Conservation (phyloP, 345 rosid genomes). For the Gynandropsis gynandra region DNA sequence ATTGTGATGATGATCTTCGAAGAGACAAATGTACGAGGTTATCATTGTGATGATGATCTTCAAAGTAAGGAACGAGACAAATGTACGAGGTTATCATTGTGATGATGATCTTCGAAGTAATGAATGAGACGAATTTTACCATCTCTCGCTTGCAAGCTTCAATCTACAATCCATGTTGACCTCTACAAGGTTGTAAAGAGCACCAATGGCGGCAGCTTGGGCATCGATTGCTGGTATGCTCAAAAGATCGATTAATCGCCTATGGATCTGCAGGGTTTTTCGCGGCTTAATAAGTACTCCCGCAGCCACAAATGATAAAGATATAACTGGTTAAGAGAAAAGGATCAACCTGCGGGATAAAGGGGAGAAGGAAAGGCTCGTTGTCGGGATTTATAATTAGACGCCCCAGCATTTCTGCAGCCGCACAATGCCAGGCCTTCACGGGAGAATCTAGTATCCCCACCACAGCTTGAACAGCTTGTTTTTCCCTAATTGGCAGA, state of each 20-base stretch:
- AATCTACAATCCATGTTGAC: conserved; percentile 93
- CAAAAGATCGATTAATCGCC: conserved; percentile 78
- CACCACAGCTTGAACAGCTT: conserved; percentile 84
- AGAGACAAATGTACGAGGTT: neutral
- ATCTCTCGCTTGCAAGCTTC: conserved; percentile 96
- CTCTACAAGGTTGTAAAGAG: conserved; percentile 89
- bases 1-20: neutral
- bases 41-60: neutral
- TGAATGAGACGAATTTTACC: conserved; percentile 33
- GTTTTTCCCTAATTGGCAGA: conserved; percentile 57
- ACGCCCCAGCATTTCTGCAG: conserved; percentile 89
- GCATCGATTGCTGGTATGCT: conserved; percentile 74
- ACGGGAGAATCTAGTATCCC: conserved; percentile 70
- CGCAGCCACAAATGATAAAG: neutral
- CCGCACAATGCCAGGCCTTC: conserved; percentile 95
- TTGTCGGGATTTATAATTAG: conserved; percentile 95
- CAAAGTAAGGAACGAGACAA: conserved; percentile 12
- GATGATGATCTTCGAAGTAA: neutral
- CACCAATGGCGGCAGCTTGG: conserved; percentile 96
- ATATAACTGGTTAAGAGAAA: conserved; percentile 4
- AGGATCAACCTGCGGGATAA: conserved; percentile 60
- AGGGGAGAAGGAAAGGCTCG: conserved; percentile 88
- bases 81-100: neutral
- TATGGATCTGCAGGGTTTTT: conserved; percentile 62
- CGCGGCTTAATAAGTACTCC: neutral